These are phyloP conservation scores for Phytopythium chamaehyphon DNA, from an alignment of 352 stramenopile genomes.

Conservation along the genomic window DNA sequence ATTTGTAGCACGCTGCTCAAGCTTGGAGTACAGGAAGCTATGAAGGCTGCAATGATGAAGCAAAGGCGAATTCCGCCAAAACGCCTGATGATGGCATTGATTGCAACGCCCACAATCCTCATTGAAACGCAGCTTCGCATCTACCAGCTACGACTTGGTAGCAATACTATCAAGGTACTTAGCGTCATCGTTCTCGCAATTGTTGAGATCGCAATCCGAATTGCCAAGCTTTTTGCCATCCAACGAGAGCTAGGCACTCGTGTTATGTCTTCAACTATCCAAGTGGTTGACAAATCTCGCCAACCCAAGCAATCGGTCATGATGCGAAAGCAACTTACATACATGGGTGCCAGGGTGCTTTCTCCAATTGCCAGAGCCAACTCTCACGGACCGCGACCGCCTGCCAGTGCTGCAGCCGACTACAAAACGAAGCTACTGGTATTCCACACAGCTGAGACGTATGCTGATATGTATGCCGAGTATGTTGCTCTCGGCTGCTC, in stretches of 20 bases:
- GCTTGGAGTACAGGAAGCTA: constrained; percentile 12
- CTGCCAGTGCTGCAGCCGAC: constrained; percentile 13
- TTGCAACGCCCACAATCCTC: constrained; percentile 25
- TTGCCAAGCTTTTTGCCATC: constrained; percentile 12
- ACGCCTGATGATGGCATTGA: constrained; percentile 2
- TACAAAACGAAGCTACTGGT: constrained; percentile 14
- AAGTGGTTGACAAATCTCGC: background rate
- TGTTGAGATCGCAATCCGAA: constrained; percentile 17
- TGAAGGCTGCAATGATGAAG: constrained; percentile 6
- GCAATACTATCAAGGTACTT: constrained; percentile 8
- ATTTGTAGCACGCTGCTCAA: constrained; percentile 14
- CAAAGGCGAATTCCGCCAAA: constrained; percentile 3
- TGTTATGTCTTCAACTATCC: constrained; percentile 2
- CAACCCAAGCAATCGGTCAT: background rate
- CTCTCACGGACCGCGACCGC: constrained; percentile 12
- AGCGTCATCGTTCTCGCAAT: constrained; percentile 14
- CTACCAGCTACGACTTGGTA: constrained; percentile 19
- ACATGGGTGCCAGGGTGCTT: background rate
- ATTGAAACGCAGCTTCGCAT: constrained; percentile 32
- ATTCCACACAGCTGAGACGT: constrained; percentile 19
- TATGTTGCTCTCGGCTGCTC: constrained; percentile 37
- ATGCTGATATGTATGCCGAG: constrained; percentile 35
- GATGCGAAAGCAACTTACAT: background rate
- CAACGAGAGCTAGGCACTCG: constrained; percentile 3
- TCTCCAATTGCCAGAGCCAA: constrained; percentile 12